These are phyloP conservation scores for Phytophthora sp. DNA, from an alignment of 352 stramenopile genomes.

Conservation along the genomic window DNA sequence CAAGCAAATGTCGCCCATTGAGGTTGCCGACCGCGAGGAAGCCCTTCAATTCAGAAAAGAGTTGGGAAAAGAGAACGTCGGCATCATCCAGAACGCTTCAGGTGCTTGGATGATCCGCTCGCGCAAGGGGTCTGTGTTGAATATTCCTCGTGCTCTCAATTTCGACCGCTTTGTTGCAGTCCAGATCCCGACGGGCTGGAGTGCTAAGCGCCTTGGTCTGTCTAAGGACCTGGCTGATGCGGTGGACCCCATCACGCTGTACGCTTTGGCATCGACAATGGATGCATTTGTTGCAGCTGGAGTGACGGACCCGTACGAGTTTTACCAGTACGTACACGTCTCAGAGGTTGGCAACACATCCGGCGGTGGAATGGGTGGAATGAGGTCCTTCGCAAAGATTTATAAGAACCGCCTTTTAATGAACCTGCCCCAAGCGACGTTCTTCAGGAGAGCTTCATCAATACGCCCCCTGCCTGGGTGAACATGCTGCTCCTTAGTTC, in stretches of 20 bases:
- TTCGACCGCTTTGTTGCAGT: slow-evolving; percentile 89
- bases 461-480: slow-evolving; percentile 88
- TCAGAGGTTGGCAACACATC: slow-evolving; percentile 88
- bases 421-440: slow-evolving; percentile 81
- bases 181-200: slow-evolving; percentile 91
- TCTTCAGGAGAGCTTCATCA: slow-evolving; percentile 90
- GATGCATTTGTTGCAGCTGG: slow-evolving; percentile 82
- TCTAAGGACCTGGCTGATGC: slow-evolving; percentile 83
- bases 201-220: slow-evolving; percentile 77
- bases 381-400: slow-evolving; percentile 78
- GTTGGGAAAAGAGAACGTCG: slow-evolving; percentile 82
- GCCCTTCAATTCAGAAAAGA: slow-evolving; percentile 80
- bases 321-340: slow-evolving; percentile 92
- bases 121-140: slow-evolving; percentile 81
- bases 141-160: slow-evolving; percentile 75
- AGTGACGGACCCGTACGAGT: slow-evolving; percentile 91
- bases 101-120: slow-evolving; percentile 88
- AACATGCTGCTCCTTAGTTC: slow-evolving; percentile 90
- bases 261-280: slow-evolving; percentile 75
- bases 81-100: slow-evolving; percentile 73
- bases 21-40: slow-evolving; percentile 84
- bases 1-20: slow-evolving; percentile 89
- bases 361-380: slow-evolving; percentile 83
- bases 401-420: slow-evolving; percentile 71
- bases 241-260: slow-evolving; percentile 86